Base-by-base conservation (phyloP, 2,329 filamentous ascomycete genomes). In the Penicillium fuscoglaucum region DNA sequence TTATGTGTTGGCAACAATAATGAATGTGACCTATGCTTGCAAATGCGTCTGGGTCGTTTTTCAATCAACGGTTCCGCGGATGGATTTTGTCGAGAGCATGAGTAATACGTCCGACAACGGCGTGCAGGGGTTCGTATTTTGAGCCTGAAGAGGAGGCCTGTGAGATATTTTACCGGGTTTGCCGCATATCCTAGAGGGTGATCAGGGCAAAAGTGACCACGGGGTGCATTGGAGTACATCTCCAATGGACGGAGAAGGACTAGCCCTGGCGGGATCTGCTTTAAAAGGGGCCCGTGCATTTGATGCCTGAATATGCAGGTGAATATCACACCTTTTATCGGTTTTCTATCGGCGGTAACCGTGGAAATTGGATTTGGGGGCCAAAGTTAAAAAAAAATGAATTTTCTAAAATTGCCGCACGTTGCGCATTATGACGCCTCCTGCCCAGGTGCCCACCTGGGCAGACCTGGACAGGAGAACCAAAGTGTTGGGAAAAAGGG, bases 401-500 rank as follows among this genome's bases (percentile, higher is more conserved):
- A 28, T n/a, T 45, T 12, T 6, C 31, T 13, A 1, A 12, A 29
- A 29, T 29, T 45, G 26, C 43, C 24, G 21, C 41, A 44, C 8
- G 9, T 29, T 28, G 24, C 43, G 17, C 26, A n/a, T 45, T 26
- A 15, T 37, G 24, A 46, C 19, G 31, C 51, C 33, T 31, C 21
- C 53, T 9, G 26, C 26, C 26, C 26, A 26, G 26, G 24, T 26
- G 24, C 3, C 1, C 26, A 4, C 26, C 4, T 12, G 10, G 9
- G 10, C 12, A 21, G 19, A 12, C 10, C 12, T 31, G 15, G n/a
- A 17, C 2, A 7, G 35, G 8, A 19, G 24, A 31, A 29, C 7
- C 31, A 45, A 51, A 51, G 9, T 57, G 48, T 57, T 57, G 54
- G 54, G 54, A 57, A 56, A 56, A 56, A 37, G 45, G 21, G 21